A percentile compares a stretch with the other conserved stretches of the same genome.
These are phyloP conservation scores for Tylopilus intermedius DNA, from an alignment of 768 basidiomycete genomes.

Conservation along the genomic window DNA sequence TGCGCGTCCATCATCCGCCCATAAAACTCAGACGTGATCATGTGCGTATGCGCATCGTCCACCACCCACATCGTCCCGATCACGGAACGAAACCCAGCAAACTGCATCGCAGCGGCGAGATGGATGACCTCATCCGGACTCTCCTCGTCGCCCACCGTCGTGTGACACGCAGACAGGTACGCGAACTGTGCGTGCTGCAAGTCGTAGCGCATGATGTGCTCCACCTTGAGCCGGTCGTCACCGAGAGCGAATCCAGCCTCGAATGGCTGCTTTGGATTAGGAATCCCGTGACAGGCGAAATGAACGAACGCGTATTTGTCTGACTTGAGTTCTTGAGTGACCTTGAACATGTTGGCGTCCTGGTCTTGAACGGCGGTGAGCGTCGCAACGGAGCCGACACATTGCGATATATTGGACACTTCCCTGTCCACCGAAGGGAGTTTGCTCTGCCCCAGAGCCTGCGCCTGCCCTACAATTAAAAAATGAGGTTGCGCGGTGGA, in stretches of 20 bases:
- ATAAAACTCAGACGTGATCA: not conserved
- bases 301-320: not conserved
- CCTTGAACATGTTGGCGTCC: not conserved
- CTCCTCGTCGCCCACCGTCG: not conserved
- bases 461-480: slow-evolving; percentile 1
- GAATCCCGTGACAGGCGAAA: slow-evolving; percentile 22
- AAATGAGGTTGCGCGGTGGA: not conserved
- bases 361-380: not conserved
- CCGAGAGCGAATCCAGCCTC: not conserved
- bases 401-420: not conserved
- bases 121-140: not conserved
- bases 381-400: not conserved
- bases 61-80: not conserved
- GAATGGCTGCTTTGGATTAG: not conserved
- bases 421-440: not conserved
- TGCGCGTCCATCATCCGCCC: not conserved
- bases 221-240: not conserved
- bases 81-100: not conserved
- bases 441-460: not conserved
- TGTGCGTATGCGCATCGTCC: not conserved
- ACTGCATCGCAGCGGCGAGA: not conserved
- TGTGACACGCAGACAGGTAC: slow-evolving; percentile 2
- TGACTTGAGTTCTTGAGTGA: not conserved
- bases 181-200: not conserved
- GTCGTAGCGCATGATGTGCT: not conserved